These are phyloP conservation scores for Thelephora aurantiotincta DNA, from an alignment of 768 basidiomycete genomes.

Conservation along the genomic window DNA sequence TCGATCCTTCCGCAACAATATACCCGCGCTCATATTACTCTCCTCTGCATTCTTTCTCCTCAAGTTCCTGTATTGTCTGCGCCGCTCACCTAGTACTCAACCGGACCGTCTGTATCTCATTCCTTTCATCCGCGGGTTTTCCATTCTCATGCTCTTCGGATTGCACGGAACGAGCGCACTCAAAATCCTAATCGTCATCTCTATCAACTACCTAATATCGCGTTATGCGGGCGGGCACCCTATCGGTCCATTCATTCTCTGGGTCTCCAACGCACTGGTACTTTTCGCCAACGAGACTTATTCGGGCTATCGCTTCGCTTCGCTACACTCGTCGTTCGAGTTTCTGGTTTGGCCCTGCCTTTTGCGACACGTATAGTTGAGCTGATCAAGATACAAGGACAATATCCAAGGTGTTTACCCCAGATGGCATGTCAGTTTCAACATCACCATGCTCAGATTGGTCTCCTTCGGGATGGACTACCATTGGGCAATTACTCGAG, in stretches of 20 bases:
- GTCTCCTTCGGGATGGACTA: constrained; percentile 91
- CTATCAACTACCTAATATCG: constrained; percentile 53
- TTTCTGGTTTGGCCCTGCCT: constrained; percentile 38
- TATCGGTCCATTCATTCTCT: constrained; percentile 41
- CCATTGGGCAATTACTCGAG: constrained; percentile 57
- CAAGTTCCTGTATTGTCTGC: constrained; percentile 34
- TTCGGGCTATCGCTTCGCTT: constrained; percentile 57
- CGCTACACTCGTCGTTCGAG: constrained; percentile 37
- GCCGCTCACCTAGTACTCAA: constrained; percentile 11
- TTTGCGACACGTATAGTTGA: neutral
- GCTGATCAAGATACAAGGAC: constrained; percentile 30
- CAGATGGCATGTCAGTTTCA: constrained; percentile 88
- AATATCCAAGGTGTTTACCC: constrained; percentile 62
- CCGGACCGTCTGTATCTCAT: constrained; percentile 22
- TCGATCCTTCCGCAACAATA: constrained; percentile 69
- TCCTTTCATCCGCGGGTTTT: constrained; percentile 46
- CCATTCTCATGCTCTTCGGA: constrained; percentile 46
- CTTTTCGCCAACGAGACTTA: constrained; percentile 68
- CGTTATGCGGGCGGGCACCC: constrained; percentile 28
- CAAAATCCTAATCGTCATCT: constrained; percentile 66
- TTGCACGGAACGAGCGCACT: constrained; percentile 73
- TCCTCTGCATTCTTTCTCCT: constrained; percentile 37
- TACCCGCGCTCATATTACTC: constrained; percentile 46
- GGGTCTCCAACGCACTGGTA: constrained; percentile 63
- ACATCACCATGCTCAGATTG: constrained; percentile 89